Conservation (phyloP, 306 rosid species). For the Medicago lupulina region DNA sequence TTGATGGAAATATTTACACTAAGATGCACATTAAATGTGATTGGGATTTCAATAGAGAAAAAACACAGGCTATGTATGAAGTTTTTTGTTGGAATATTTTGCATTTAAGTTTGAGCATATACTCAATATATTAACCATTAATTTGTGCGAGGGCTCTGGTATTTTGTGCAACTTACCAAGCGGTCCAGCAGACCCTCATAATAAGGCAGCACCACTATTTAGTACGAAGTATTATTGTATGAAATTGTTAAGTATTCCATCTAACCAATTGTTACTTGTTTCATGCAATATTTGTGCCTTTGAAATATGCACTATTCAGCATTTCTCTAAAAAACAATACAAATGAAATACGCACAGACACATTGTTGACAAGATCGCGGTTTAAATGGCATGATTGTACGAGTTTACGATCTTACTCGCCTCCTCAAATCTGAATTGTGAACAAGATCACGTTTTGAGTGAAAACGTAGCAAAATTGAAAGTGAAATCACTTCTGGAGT, state of each 20-base stretch:
- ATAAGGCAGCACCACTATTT: background rate
- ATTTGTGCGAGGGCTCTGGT: background rate
- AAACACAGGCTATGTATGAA: background rate
- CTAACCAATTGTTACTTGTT: background rate
- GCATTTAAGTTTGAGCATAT: background rate
- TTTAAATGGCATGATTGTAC: background rate
- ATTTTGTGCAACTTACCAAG: background rate
- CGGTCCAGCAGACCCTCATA: background rate
- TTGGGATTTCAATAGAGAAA: background rate
- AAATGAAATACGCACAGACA: background rate
- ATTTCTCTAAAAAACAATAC: background rate
- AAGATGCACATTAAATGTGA: background rate
- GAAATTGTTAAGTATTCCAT: background rate
- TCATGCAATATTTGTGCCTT: background rate
- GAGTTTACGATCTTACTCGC: background rate
- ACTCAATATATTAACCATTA: background rate
- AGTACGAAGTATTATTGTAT: background rate
- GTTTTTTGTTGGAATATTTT: background rate
- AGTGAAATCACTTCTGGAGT: background rate
- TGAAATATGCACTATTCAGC: background rate
- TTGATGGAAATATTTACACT: no score
- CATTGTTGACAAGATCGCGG: background rate
- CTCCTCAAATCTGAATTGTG: background rate
- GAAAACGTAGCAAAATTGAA: background rate
- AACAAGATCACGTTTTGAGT: background rate